phyloP scores from a whole-genome alignment of 345 rosid species.

The Rhizophora mangle region DNA sequence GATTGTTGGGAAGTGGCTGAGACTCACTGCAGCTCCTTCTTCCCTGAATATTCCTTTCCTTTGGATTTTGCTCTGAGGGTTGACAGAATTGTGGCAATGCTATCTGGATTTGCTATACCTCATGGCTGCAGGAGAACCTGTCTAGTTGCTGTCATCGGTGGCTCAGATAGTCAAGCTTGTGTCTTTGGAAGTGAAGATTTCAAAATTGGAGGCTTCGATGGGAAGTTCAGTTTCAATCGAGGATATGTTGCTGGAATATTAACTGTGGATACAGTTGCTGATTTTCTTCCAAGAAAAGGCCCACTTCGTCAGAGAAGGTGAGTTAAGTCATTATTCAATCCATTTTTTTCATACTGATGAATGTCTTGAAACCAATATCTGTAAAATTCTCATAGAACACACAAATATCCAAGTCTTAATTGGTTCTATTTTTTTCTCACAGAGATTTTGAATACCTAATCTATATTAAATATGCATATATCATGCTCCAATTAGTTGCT shows the following conservation, averaged over 20 bases:
- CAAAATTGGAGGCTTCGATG: slow-evolving; percentile 69
- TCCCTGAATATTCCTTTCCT: slow-evolving; percentile 82
- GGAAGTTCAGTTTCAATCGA: slow-evolving; percentile 53
- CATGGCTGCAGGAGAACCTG: slow-evolving; percentile 66
- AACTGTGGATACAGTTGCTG: slow-evolving; percentile 82
- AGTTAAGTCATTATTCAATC: slow-evolving; percentile 6
- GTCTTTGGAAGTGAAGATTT: slow-evolving; percentile 61
- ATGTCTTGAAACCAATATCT: not conserved
- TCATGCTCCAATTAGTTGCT: no score
- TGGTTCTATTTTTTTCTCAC: no score
- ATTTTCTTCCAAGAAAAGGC: slow-evolving; percentile 87
- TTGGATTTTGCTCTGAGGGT: slow-evolving; percentile 71
- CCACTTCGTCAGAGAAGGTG: slow-evolving; percentile 75
- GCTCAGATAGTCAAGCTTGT: slow-evolving; percentile 48
- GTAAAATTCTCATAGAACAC: no score
- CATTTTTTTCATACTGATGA: not conserved
- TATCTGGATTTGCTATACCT: slow-evolving; percentile 70
- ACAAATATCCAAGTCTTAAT: no score
- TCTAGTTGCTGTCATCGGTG: slow-evolving; percentile 75
- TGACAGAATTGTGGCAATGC: slow-evolving; percentile 72
- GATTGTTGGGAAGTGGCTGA: slow-evolving; percentile 98
- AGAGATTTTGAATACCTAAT: no score
- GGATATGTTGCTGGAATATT: slow-evolving; percentile 88
- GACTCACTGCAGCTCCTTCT: slow-evolving; percentile 91
- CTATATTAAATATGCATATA: no score